Evolutionary conservation across 1,139 yeast genomes (phyloP), one percentile per base, ranked within the genome.

Genomic region (Arxiozyma heterogenica): DNA sequence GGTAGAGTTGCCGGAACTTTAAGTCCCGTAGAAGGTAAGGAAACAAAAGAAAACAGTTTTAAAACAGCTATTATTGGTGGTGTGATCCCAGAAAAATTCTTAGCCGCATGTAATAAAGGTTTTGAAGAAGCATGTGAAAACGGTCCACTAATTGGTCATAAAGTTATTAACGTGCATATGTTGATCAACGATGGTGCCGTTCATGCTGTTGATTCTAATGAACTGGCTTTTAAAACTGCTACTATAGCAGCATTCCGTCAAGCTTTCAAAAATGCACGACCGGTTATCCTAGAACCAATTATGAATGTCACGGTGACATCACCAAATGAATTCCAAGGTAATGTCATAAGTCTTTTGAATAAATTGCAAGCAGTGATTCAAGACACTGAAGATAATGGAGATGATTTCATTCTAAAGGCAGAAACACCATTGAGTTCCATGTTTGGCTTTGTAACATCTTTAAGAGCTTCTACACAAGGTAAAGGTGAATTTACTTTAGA

Each of bases 391-490:
- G 89, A 91, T 68, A 94, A 93, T 41, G 84, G 86, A 54, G 98
- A 94, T 63, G 99, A 94, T 71, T 93, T 94, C 73, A 88, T 95
- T 17, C 83, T 93, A 58, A 81, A 82, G 56, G 95, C 98, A 41
- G 98, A 93, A 71, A 91, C 98, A 75, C 86, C 98, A 17, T 82
- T 94, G 73, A 90, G 90, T 76, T 80, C 89, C 58, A 83, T 94
- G 90, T 94, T 94, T 71, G 98, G 98, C 23, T 89, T 93, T 71
- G 96, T 98, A 15, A 88, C 98, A 17, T 83, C 89, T 27, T 79
- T 94, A 70, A 86, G 99, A 76, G 98, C 98, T 43, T 85, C 88
- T 58, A 93, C 98, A 25, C 98, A 94, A 74, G 99, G 99, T 73
- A 94, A 94, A 72, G 98, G 98, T 65, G 98, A 94, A 73, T 94